A percentile compares a stretch with the other conserved stretches of the same genome.
Conservation (phyloP, 176 grass and related monocot species). For the Guadua angustifolia region DNA sequence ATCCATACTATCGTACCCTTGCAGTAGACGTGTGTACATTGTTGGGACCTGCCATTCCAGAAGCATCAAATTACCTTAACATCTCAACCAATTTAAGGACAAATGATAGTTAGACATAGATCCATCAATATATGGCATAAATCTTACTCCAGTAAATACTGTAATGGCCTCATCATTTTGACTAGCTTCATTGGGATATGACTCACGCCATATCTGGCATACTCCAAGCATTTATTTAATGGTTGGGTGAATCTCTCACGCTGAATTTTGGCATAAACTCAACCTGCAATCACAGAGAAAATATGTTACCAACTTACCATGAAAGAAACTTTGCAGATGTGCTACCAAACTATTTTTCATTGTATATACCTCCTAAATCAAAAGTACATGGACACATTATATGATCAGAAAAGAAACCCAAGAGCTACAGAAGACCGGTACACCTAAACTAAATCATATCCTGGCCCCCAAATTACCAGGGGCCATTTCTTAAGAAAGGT, state of each 20-base stretch:
- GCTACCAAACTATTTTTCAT: constrained; percentile 8
- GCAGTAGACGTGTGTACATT: constrained; percentile 86
- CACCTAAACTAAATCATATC: constrained; percentile 18
- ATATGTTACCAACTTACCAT: constrained; percentile 36
- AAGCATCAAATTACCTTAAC: constrained; percentile 39
- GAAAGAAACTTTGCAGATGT: constrained; percentile 34
- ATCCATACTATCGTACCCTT: constrained; percentile 91
- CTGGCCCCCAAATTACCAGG: no score
- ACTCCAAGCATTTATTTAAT: no score
- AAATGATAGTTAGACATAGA: background rate
- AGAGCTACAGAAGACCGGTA: constrained; percentile 28
- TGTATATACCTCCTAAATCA: constrained; percentile 26
- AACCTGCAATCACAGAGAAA: constrained; percentile 60
- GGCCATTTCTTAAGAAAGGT: no score
- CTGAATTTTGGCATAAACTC: constrained; percentile 97
- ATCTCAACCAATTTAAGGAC: constrained; percentile 3
- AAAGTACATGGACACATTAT: constrained; percentile 28
- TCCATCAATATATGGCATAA: constrained; percentile 4
- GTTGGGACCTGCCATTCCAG: constrained; percentile 80
- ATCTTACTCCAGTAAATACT: constrained; percentile 88
- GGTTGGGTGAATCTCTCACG: no score
- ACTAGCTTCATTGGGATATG: constrained; percentile 64
- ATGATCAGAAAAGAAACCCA: constrained; percentile 28
- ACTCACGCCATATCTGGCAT: constrained; percentile 94
- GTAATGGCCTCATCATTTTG: constrained; percentile 76